phyloP scores from a whole-genome alignment of 176 grass and related monocot species.

The Bothriochloa decipiens region DNA sequence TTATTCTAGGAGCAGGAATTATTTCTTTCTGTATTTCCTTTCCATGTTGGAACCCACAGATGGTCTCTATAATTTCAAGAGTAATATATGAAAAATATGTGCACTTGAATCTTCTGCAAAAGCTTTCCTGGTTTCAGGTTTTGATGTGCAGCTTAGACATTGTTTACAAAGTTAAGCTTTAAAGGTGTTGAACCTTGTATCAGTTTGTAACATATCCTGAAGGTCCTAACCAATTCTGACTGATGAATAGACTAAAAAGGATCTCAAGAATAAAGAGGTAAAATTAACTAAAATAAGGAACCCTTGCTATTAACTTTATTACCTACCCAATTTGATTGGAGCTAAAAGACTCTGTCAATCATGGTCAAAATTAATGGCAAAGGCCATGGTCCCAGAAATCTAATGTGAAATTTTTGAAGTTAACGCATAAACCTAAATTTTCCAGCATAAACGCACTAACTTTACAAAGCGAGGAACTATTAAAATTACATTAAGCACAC shows the following conservation, averaged over 20 bases:
- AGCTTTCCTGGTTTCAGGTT: not conserved
- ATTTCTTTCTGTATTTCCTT: not conserved
- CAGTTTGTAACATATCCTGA: not conserved
- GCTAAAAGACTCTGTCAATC: not conserved
- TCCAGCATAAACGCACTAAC: not conserved
- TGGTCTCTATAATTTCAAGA: slow-evolving; percentile 22
- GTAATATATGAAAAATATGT: not conserved
- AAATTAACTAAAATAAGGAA: not conserved
- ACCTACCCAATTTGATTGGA: not conserved
- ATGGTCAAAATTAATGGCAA: not conserved
- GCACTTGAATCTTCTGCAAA: not conserved
- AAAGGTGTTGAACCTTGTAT: not conserved
- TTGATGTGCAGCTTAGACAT: not conserved
- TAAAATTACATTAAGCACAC: not conserved
- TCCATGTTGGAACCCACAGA: slow-evolving; percentile 24
- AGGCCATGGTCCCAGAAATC: not conserved
- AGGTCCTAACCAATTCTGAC: not conserved
- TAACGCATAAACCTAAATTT: not conserved
- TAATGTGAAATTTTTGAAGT: not conserved
- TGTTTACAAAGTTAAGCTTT: not conserved
- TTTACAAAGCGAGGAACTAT: not conserved
- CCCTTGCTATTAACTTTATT: not conserved
- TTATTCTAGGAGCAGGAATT: not conserved
- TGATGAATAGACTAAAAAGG: not conserved
- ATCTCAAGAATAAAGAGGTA: not conserved